phyloP scores from a whole-genome alignment of 108 stramenopile species.

The Stephanodiscus minutulus region DNA sequence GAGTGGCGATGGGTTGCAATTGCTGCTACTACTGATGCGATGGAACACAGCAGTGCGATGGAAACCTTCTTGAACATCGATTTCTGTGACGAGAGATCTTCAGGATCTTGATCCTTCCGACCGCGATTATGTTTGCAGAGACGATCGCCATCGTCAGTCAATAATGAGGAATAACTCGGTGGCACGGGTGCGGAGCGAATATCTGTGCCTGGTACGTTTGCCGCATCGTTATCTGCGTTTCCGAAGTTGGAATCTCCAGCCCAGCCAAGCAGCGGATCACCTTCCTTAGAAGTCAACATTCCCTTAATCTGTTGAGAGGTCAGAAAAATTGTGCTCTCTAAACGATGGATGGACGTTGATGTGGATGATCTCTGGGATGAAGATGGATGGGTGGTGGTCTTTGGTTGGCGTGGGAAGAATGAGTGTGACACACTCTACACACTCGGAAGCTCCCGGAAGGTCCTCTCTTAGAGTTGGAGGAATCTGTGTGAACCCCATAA shows the following conservation, averaged over 20 bases:
- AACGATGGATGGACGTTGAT: too few species aligned
- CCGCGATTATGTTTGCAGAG: background rate
- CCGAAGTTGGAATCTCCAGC: background rate
- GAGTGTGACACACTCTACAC: too few species aligned
- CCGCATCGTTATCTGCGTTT: background rate
- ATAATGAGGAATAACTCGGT: slow-evolving; percentile 2
- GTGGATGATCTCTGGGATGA: too few species aligned
- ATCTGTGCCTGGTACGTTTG: background rate
- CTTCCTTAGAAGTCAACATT: background rate
- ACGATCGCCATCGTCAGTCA: background rate
- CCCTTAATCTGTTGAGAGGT: background rate
- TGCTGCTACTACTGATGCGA: background rate
- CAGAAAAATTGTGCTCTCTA: too few species aligned
- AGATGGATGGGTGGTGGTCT: too few species aligned
- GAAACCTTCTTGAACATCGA: background rate
- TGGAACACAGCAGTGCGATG: background rate
- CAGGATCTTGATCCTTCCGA: background rate
- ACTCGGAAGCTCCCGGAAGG: too few species aligned
- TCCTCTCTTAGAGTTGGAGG: too few species aligned
- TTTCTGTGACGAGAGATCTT: background rate
- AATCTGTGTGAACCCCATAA: too few species aligned
- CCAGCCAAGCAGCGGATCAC: background rate
- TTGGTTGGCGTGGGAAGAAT: too few species aligned
- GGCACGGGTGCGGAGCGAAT: background rate
- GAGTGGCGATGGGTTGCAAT: background rate